Percentiles rank a stretch among this genome's conserved stretches.
Conservation (phyloP, 768 basidiomycete genomes). For the Lentinula sp. region DNA sequence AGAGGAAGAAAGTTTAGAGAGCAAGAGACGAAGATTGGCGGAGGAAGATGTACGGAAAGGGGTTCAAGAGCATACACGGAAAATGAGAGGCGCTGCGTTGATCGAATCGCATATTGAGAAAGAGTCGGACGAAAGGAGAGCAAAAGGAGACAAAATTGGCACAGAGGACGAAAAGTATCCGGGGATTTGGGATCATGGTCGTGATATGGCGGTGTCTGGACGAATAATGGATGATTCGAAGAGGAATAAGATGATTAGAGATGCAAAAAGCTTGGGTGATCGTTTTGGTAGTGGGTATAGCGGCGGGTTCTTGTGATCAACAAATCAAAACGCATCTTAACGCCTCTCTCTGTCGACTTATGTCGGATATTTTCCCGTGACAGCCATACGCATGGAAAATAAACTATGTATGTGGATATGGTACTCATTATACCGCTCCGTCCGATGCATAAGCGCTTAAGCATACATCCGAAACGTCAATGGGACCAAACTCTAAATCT, state of each 20-base stretch:
- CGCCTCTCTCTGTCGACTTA: too few relatives aligned
- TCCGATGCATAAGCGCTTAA: too few relatives aligned
- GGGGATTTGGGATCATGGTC: conserved; percentile 86
- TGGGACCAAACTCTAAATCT: too few relatives aligned
- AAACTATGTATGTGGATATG: too few relatives aligned
- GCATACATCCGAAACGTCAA: too few relatives aligned
- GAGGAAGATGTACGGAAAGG: conserved; percentile 59
- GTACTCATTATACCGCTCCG: too few relatives aligned
- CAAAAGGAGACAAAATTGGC: neutral
- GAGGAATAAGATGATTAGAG: conserved; percentile 69
- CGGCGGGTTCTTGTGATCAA: conserved; percentile 49
- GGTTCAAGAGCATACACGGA: conserved; percentile 76
- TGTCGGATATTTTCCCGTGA: too few relatives aligned
- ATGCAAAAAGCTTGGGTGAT: conserved; percentile 77
- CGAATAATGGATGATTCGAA: conserved; percentile 86
- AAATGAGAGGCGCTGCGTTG: conserved; percentile 46
- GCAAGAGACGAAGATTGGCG: conserved; percentile 58
- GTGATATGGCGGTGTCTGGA: conserved; percentile 87
- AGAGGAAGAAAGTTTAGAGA: conserved; percentile 35
- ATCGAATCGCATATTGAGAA: conserved; percentile 43
- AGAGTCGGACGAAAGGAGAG: neutral
- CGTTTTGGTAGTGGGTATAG: conserved; percentile 73
- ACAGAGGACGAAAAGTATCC: conserved; percentile 28
- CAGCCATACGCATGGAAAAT: too few relatives aligned
- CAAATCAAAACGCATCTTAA: neutral